These are phyloP conservation scores for Quercus tomentella DNA, from an alignment of 331 rosid genomes.

Conservation along the genomic window DNA sequence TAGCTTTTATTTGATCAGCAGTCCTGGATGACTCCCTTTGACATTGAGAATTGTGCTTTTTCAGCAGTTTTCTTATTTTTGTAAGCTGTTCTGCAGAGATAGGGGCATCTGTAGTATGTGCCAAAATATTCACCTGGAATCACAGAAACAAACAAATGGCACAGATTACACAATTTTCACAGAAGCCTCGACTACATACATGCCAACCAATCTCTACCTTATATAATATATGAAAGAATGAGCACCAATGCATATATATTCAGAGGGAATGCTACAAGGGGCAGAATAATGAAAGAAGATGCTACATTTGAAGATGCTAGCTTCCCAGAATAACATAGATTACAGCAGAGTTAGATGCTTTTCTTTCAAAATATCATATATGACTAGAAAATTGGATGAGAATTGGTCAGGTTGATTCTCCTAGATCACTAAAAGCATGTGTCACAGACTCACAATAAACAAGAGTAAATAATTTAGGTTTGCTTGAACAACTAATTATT, in stretches of 20 bases:
- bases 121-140: slow-evolving; percentile 87
- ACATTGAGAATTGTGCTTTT: slow-evolving; percentile 60
- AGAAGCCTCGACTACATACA: not conserved
- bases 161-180: slow-evolving; percentile 11
- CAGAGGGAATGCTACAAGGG: not conserved
- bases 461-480: not conserved
- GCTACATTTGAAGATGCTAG: not conserved
- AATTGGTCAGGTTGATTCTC: not conserved
- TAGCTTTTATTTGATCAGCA: slow-evolving; percentile 32
- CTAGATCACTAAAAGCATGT: not conserved
- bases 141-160: slow-evolving; percentile 15
- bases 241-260: too few relatives aligned
- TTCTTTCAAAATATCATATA: not conserved
- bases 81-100: slow-evolving; percentile 70
- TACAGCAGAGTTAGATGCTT: not conserved
- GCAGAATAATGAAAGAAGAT: not conserved
- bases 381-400: not conserved
- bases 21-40: slow-evolving; percentile 36
- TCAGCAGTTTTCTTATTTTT: slow-evolving; percentile 64
- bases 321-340: not conserved
- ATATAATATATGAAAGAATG: not conserved
- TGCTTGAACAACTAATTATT: not conserved
- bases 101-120: slow-evolving; percentile 66
- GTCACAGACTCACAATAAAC: not conserved
- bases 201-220: not conserved